Evolutionary conservation across 176 grass and related monocot genomes (phyloP).

Genomic region (Zoysia pacifica): DNA sequence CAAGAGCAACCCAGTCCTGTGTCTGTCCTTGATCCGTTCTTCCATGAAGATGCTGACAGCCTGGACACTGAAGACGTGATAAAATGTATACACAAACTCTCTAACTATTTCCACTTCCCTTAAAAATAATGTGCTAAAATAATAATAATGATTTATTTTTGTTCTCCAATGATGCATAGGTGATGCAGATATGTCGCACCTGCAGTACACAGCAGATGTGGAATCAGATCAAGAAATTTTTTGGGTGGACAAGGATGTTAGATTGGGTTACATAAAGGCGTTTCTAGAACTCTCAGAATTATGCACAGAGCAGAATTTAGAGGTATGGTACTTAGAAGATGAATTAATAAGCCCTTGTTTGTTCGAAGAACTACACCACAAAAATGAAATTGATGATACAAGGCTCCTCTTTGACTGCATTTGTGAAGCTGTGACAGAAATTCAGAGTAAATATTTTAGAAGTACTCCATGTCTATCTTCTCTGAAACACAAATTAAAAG

Average conservation of each 20-base stretch:
- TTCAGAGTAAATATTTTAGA: slow-evolving; percentile 48
- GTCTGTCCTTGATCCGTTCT: slow-evolving; percentile 55
- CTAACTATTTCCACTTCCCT: slow-evolving; percentile 14
- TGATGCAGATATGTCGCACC: slow-evolving; percentile 29
- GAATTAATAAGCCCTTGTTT: slow-evolving; percentile 55
- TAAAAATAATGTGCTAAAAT: neutral
- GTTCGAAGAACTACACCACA: slow-evolving; percentile 54
- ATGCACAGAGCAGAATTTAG: slow-evolving; percentile 38
- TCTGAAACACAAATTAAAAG: slow-evolving; percentile 27
- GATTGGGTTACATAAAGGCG: slow-evolving; percentile 49
- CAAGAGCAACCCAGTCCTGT: slow-evolving; percentile 53
- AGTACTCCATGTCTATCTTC: slow-evolving; percentile 39
- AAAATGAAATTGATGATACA: slow-evolving; percentile 37
- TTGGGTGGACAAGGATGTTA: slow-evolving; percentile 46
- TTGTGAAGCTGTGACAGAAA: slow-evolving; percentile 52
- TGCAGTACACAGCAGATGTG: slow-evolving; percentile 4
- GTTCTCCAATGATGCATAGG: slow-evolving; percentile 42
- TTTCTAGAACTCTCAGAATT: slow-evolving; percentile 59
- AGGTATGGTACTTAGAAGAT: slow-evolving; percentile 61
- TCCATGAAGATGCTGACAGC: slow-evolving; percentile 35
- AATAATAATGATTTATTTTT: slow-evolving; percentile 27
- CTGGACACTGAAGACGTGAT: slow-evolving; percentile 17
- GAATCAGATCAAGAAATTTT: slow-evolving; percentile 30
- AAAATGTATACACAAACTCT: slow-evolving; percentile 37
- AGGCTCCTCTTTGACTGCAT: slow-evolving; percentile 67